Base-by-base conservation (phyloP, 2,329 filamentous ascomycete genomes). In the Alternaria atra region DNA sequence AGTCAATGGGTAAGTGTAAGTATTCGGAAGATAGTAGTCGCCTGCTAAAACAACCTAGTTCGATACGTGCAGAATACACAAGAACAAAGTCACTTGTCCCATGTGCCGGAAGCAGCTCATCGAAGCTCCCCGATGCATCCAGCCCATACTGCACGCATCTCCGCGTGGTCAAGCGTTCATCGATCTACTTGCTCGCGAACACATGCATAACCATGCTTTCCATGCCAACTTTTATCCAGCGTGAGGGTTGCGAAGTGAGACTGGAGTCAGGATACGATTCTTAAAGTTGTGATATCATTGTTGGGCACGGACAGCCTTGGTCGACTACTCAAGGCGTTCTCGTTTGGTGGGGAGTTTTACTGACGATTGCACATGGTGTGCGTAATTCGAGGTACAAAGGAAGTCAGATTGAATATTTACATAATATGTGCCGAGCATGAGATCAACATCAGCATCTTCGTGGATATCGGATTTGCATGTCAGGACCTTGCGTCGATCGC, bases 81-180 rank as follows among this genome's bases (percentile, higher is more conserved):
- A 76, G 62, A 76, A 77, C 62, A 77, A 77, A 58, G 68, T 79
- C 13, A 76, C 75, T 1, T 79, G 76, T 61, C 76, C 76, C 6
- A 78, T 77, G 75, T 79, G 76, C 58, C 73, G 76, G 17, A 74
- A 73, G 58, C 59, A 71, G 13, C 65, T 79, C 39, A 66, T 77
- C 27, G 69, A 76, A 34, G 67, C 70, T 10, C 48, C 59, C 20
- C 66, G 61, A 39, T 64, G 61, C 20, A 42, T 48, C 10, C 58
- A 59, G 13, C 60, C 52, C 9, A 52, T 65, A 39, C 51, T 69
- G 20, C 60, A 62, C 34, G 46, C 55, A 30, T 64, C 57, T 34
- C 48, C 56, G 25, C 60, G 61, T 44, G 60, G 60, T n/a, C 62
- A 48, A 27, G 63, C 65, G 7, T 68, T 68, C 25, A 61, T 64